Evolutionary conservation across 768 basidiomycete species (phyloP), one percentile per base, ranked within the genome.

Genomic region (Neoboletus subvelutipes): DNA sequence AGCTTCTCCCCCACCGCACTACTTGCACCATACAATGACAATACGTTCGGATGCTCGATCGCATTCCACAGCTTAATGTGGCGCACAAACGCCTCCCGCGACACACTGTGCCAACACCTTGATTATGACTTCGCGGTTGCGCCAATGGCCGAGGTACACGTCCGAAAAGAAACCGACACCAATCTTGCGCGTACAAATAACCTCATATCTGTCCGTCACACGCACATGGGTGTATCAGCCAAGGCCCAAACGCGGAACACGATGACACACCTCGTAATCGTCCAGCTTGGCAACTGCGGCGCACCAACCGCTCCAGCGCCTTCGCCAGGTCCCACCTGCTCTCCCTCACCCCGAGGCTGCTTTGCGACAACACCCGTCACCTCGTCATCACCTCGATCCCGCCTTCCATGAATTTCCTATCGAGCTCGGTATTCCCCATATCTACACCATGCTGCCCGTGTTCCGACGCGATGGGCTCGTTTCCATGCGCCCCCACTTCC

Each of bases 41-140:
- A 75, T 4, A 94, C 85, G 62, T 90, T 83, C 12, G 80, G 78
- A 64, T 92, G 91, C 54, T 71, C 73, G 11, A 94, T 77, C 4
- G 71, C 73, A 59, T 85, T 82, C 92, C 92, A 94, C 5, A 89
- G 83, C 47, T 78, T 78, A 24, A 87, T 80, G 67, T 92, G 86
- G 52, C 80, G 81, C 22, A 86, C 69, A 73, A 94, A 94, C 6
- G 90, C 75, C 33, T 80, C 73, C 42, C 78, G 76, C 3, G 86
- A 83, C 1, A 86, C 84, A 37, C 78, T 78, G 48, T 2, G 84
- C 80, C 15, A 92, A 75, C 3, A 89, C 82, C 71, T 92, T 92
- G 76, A 91, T 79, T 4, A 88, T 86, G 8, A n/a, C n/a, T n/a
- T n/a, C n/a, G n/a, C n/a, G n/a, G n/a, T n/a, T n/a, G n/a, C n/a